These are phyloP conservation scores for Neophaeococcomyces mojaviensis DNA, from an alignment of 2,329 filamentous ascomycete genomes.

Conservation along the genomic window DNA sequence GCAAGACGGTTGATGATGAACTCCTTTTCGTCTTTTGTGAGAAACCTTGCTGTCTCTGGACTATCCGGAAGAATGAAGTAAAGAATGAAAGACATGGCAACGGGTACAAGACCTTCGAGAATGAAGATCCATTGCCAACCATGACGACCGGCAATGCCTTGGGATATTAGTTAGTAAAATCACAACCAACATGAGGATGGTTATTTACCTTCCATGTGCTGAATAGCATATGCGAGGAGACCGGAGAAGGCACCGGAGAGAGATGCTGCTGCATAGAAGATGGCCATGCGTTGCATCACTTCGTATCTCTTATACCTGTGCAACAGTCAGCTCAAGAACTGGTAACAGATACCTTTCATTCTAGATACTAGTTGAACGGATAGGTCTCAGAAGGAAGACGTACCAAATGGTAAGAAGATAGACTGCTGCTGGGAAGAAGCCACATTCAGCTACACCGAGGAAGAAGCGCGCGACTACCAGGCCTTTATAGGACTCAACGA, in stretches of 20 bases:
- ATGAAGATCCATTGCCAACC: constrained; percentile 45
- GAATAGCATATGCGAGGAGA: constrained; percentile 61
- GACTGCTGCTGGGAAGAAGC: constrained; percentile 1
- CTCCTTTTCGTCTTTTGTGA: constrained; percentile 57
- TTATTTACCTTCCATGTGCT: constrained; percentile 41
- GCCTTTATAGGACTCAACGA: constrained; percentile 43
- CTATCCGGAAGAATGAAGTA: constrained; percentile 65
- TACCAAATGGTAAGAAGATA: constrained; percentile 28
- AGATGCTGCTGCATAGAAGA: constrained; percentile 28
- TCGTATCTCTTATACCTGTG: constrained; percentile 25
- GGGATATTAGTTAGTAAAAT: too few relatives aligned
- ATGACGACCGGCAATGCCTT: constrained; percentile 29
- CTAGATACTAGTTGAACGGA: too few relatives aligned
- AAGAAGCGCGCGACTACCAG: constrained; percentile 44
- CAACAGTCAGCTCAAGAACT: too few relatives aligned
- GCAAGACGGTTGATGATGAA: constrained; percentile 58
- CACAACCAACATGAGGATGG: too few relatives aligned
- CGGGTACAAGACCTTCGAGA: too few relatives aligned
- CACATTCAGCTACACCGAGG: constrained; percentile 37
- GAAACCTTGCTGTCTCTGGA: constrained; percentile 66
- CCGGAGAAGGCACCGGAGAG: constrained; percentile 38
- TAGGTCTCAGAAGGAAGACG: too few relatives aligned
- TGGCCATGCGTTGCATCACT: constrained; percentile 29
- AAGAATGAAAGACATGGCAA: constrained; percentile 42
- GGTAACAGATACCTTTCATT: too few relatives aligned